Base-by-base conservation (phyloP, 2,329 filamentous ascomycete genomes). In the Catunica adiposa region DNA sequence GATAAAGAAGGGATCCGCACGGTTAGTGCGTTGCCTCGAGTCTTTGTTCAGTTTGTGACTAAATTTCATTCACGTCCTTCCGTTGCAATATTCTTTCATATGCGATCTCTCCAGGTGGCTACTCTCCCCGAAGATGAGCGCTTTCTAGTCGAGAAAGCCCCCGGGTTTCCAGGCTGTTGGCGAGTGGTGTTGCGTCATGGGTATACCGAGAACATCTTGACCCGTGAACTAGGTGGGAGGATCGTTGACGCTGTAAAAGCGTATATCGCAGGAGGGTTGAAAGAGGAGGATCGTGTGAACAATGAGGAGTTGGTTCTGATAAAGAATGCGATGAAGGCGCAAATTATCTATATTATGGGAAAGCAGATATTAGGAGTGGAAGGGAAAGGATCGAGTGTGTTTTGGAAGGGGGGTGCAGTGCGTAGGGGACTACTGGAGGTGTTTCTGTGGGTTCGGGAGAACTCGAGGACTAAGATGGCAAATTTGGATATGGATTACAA, bases 1-100 rank as follows among this genome's bases (percentile, higher is more conserved):
- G 85, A 89, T 68, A 89, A 89, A 67, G 74, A 78, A 1, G 84
- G 84, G 46, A 74, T 78, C 38, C 74, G 75, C 3, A 78, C 23
- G 31, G 17, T 22, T 3, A 37, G 25, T 77, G 0, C 56, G 62
- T 29, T 62, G 62, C 83, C 82, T 1, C 76, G 75, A 6, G 80
- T 83, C 8, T 88, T 86, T 65, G 77, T 79, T 2, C 82, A 89
- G 54, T 89, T 88, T 63, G 71, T 86, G 8, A 76, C 74, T 53
- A 88, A 88, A 63, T 82, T 89, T 59, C 76, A 77, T 50, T 78
- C 80, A 0, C 71, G 77, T 3, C 83, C 84, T 0, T 79, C 84
- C 29, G 76, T 86, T 9, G 75, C 78, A n/a, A 73, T 88, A 1
- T 87, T 89, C 65, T 84, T 89, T 65, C 84, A 89, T 62, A 73